phyloP scores from a whole-genome alignment of 2,329 filamentous ascomycete genomes.

The Davidsoniella eucalypti region DNA sequence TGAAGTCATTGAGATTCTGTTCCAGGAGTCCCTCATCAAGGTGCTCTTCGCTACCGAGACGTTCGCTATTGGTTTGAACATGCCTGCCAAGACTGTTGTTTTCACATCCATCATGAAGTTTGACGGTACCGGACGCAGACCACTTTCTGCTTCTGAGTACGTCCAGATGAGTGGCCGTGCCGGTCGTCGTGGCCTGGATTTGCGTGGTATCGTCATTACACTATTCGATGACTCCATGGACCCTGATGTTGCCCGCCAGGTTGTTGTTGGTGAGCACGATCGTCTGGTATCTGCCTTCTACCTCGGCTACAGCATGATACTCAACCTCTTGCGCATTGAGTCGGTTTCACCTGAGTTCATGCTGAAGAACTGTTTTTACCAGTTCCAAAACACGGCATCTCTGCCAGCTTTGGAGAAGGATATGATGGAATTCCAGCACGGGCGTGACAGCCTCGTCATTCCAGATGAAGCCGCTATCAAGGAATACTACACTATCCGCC shows the following conservation, averaged over 20 bases:
- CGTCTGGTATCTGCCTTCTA: slow-evolving; percentile 96
- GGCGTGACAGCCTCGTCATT: slow-evolving; percentile 58
- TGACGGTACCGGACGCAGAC: slow-evolving; percentile 64
- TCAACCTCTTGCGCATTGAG: slow-evolving; percentile 93
- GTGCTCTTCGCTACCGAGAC: slow-evolving; percentile 96
- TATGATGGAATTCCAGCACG: slow-evolving; percentile 58
- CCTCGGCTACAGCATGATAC: slow-evolving; percentile 96
- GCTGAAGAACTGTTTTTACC: slow-evolving; percentile 95
- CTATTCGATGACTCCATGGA: slow-evolving; percentile 98
- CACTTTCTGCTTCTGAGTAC: slow-evolving; percentile 88
- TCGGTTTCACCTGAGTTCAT: slow-evolving; percentile 98
- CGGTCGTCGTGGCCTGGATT: slow-evolving; percentile 90
- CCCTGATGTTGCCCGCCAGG: slow-evolving; percentile 79
- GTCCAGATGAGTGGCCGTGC: slow-evolving; percentile 98
- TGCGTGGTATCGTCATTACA: slow-evolving; percentile 98
- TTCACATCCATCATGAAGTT: slow-evolving; percentile 95
- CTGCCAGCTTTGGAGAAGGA: slow-evolving; percentile 74
- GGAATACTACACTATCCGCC: slow-evolving; percentile 82
- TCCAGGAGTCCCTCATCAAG: slow-evolving; percentile 96
- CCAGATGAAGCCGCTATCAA: slow-evolving; percentile 76
- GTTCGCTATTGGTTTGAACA: slow-evolving; percentile 96
- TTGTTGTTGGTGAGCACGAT: slow-evolving; percentile 92
- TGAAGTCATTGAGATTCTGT: slow-evolving; percentile 96
- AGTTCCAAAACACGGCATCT: slow-evolving; percentile 90
- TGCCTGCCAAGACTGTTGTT: slow-evolving; percentile 98